phyloP scores from a whole-genome alignment of 345 rosid species.

The Citrus maxima region DNA sequence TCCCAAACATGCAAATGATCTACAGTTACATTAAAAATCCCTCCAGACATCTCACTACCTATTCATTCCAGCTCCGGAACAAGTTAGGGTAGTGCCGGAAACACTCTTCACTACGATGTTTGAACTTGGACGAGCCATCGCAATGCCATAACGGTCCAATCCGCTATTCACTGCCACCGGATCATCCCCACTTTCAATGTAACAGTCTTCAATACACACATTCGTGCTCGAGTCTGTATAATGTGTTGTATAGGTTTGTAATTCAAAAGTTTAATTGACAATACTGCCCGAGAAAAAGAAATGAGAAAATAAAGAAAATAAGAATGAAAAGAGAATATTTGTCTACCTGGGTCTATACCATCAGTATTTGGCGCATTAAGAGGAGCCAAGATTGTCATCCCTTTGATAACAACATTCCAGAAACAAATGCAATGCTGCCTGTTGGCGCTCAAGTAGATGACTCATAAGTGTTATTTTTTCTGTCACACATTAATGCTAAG shows the following conservation, averaged over 20 bases:
- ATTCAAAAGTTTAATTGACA: not conserved
- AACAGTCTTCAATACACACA: constrained; percentile 91
- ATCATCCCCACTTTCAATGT: constrained; percentile 93
- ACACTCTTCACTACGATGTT: constrained; percentile 65
- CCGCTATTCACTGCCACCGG: constrained; percentile 95
- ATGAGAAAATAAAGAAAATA: not conserved
- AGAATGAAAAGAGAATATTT: not conserved
- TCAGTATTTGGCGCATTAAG: constrained; percentile 95
- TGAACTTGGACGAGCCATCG: constrained; percentile 86
- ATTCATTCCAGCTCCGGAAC: constrained; percentile 80
- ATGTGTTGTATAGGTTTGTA: not conserved
- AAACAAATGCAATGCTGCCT: not conserved
- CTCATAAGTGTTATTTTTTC: not conserved
- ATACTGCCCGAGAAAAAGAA: not conserved
- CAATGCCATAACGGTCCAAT: constrained; percentile 91
- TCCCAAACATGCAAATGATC: constrained; percentile 83
- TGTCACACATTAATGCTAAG: not conserved
- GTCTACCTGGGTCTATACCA: constrained; percentile 86
- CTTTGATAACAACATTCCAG: constrained; percentile 72
- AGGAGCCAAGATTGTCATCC: constrained; percentile 89
- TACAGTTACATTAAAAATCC: constrained; percentile 59
- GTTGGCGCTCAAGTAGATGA: constrained; percentile 8
- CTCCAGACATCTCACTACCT: constrained; percentile 99
- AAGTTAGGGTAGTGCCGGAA: constrained; percentile 89
- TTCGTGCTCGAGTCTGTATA: constrained; percentile 78